Base-by-base conservation (phyloP, 495 filamentous ascomycete species). In the Trichocladium antarcticum region DNA sequence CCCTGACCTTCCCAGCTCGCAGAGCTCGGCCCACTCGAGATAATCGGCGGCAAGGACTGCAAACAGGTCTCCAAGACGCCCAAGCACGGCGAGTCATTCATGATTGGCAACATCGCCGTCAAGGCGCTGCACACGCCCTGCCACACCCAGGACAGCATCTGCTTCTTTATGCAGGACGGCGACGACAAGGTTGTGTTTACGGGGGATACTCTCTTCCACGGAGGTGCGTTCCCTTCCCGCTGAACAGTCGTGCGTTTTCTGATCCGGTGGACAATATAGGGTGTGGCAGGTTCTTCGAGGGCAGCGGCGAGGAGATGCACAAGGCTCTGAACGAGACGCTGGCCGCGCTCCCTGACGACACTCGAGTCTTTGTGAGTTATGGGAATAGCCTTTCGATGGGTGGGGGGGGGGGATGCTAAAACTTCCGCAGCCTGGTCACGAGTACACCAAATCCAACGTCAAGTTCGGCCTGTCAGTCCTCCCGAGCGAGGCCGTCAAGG, bases 91-190 rank as follows among this genome's bases (percentile, higher is more conserved):
- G 78, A 85, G 56, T 77, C 66, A 11, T 96, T 96, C 74, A 83
- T 78, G 55, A 80, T 97, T 49, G 92, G 93, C 48, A 77, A 83
- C 46, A 90, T 98, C 58, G 75, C 75, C 2, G 87, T 96, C 44
- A 92, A 79, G 59, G 85, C 85, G n/a, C 67, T 97, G 20, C 83
- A 97, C 67, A 98, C 92, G 7, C 92, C 92, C 3, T 98, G 92
- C 63, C 93, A 98, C 63, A 98, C 92, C 2, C 92, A 96, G 66
- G 92, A 98, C 65, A 95, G 88, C 59, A 95, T 98, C 56, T 97
- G 92, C 75, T 98, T 64, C 59, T 74, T 71, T 35, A 79, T 92
- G 73, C 77, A 94, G 64, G 92, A 97, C 58, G 80, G 77, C 10
- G 71, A 81, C 21, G 80, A 95, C 41, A 80, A 76, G 54, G 93